Conservation (phyloP, 352 stramenopile species). For the Phytophthora ramorum region DNA sequence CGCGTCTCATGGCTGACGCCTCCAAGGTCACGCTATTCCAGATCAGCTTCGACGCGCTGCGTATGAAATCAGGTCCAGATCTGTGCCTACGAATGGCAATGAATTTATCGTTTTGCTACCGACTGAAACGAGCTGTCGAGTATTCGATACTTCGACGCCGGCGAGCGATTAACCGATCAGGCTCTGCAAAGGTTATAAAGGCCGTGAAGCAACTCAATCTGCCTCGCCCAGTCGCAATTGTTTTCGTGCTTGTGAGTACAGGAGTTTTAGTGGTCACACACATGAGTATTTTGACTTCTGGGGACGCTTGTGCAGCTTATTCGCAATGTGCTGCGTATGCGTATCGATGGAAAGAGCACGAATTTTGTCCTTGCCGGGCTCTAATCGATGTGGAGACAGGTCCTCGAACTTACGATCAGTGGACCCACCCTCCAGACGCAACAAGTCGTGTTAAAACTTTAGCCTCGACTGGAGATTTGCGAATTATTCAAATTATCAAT, state of each 20-base stretch:
- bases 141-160: neutral
- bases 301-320: neutral
- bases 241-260: constrained; percentile 10
- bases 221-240: neutral
- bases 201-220: neutral
- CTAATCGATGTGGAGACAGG: constrained; percentile 36
- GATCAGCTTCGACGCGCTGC: constrained; percentile 25
- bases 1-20: constrained; percentile 7
- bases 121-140: constrained; percentile 4
- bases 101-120: constrained; percentile 23
- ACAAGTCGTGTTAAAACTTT: constrained; percentile 12
- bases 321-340: constrained; percentile 13
- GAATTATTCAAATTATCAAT: constrained; percentile 35
- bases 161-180: neutral
- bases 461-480: constrained; percentile 19
- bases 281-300: constrained; percentile 2
- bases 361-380: constrained; percentile 40
- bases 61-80: neutral
- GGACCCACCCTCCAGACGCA: constrained; percentile 15
- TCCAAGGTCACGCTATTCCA: constrained; percentile 11
- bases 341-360: constrained; percentile 22
- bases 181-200: neutral
- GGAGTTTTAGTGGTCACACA: constrained; percentile 12
- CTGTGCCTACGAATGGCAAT: constrained; percentile 8
- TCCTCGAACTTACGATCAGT: constrained; percentile 23